Evolutionary conservation across 2,329 filamentous ascomycete species (phyloP).

Genomic region (Coniella vitis): DNA sequence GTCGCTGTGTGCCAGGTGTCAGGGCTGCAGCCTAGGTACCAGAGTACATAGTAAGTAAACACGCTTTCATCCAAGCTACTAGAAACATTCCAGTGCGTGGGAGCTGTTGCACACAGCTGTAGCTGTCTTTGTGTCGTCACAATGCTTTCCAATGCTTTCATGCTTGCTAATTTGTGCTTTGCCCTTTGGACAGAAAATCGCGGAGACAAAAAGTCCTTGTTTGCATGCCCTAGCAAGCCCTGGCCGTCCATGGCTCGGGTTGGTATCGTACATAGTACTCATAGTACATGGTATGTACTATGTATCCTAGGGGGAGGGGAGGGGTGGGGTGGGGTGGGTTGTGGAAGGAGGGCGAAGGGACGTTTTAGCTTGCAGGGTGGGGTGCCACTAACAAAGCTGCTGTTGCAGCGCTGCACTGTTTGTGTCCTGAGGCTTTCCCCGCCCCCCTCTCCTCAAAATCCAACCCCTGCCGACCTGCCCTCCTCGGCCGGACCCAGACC

Average conservation of each 20-base stretch:
- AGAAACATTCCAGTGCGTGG: constrained; percentile 17
- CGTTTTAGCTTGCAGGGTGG: constrained; percentile 19
- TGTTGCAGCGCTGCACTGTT: constrained; percentile 11
- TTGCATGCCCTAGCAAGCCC: too few relatives aligned
- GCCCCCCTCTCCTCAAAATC: constrained; percentile 1
- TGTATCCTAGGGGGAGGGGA: too few relatives aligned
- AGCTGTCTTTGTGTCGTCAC: constrained; percentile 4
- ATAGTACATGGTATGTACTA: too few relatives aligned
- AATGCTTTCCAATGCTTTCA: background rate
- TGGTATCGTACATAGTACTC: too few relatives aligned
- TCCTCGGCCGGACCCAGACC: constrained; percentile 21
- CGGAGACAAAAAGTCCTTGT: too few relatives aligned
- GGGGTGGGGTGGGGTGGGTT: too few relatives aligned
- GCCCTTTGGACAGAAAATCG: too few relatives aligned
- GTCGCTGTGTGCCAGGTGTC: constrained; percentile 10
- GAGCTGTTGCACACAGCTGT: constrained; percentile 7
- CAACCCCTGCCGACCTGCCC: constrained; percentile 23
- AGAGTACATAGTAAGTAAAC: constrained; percentile 12
- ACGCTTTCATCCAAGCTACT: constrained; percentile 7
- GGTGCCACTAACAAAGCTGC: constrained; percentile 17
- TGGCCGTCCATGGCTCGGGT: too few relatives aligned
- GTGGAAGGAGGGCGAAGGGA: constrained; percentile 1
- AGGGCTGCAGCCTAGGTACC: background rate
- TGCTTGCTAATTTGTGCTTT: too few relatives aligned
- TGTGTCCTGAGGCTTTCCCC: background rate